Evolutionary conservation across 139 green algal species (phyloP), one percentile per base, ranked within the genome.

Genomic region (Pleodorina starrii): DNA sequence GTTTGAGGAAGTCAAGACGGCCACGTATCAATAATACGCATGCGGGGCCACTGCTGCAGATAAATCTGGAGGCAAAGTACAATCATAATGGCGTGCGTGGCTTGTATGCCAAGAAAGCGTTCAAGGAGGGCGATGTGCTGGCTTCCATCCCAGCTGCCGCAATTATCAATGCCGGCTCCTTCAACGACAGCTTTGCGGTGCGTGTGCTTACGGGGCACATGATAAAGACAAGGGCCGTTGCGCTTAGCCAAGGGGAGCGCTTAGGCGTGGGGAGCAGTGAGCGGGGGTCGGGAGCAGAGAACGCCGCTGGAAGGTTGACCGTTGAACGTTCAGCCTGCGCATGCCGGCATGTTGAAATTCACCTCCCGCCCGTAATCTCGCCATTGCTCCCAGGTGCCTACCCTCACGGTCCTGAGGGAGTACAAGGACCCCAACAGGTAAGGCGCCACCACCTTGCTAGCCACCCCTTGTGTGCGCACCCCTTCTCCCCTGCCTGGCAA

Each of bases 361-460:
- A n/a, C n/a, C n/a, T n/a, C n/a, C n/a, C n/a, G n/a, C n/a, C n/a
- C n/a, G n/a, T n/a, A n/a, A n/a, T n/a, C n/a, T n/a, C n/a, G n/a
- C n/a, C n/a, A n/a, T n/a, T n/a, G 54, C 7, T 66, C 29, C 25
- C 82, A 88, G 82, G 82, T 89, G 2, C 84, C 84, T 6, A 89
- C 84, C 0, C 69, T 89, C 6, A 36, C 50, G 1, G 48, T 82
- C 36, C 71, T 89, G 35, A 35, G 69, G 0, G 84, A 89, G 69
- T 4, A 59, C 2, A 89, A 89, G 68, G 35, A 60, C 16, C 27
- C 14, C 6, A 7, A 79, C 44, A 88, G 76, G 76, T 84, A 29
- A 3, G 74, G 14, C 27, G n/a, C n/a, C n/a, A n/a, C n/a, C n/a
- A n/a, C n/a, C n/a, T n/a, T n/a, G n/a, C n/a, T n/a, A n/a, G n/a